A percentile compares a stretch with the other conserved stretches of the same genome.
phyloP scores from a whole-genome alignment of 257 asterid genomes.

The Nicotiana tabacum region DNA sequence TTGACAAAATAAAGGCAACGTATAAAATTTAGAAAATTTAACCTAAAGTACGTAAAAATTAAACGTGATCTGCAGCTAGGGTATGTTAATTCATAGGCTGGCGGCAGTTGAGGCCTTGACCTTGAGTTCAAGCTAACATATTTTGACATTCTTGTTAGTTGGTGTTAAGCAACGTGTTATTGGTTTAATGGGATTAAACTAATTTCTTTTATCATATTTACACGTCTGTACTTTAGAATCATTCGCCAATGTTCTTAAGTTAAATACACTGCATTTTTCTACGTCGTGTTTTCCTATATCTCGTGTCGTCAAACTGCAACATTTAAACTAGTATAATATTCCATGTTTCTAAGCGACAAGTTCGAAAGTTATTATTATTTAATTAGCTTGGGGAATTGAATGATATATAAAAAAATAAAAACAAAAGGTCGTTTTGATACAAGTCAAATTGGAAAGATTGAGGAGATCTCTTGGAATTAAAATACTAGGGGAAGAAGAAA shows the following conservation, averaged over 20 bases:
- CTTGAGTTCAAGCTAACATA: not conserved
- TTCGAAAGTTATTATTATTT: not conserved
- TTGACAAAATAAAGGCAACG: not conserved
- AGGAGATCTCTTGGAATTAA: constrained; percentile 4
- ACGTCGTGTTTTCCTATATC: not conserved
- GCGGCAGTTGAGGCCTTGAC: not conserved
- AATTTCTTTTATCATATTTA: not conserved
- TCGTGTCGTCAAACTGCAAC: not conserved
- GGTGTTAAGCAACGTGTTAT: not conserved
- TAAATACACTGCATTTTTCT: not conserved
- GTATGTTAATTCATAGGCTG: not conserved
- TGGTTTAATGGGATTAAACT: not conserved
- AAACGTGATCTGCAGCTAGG: not conserved
- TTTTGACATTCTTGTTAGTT: not conserved
- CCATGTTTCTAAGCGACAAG: not conserved
- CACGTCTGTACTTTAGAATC: not conserved
- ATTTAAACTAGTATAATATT: not conserved
- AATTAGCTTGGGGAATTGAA: not conserved
- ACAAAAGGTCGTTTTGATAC: not conserved
- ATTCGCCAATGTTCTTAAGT: not conserved
- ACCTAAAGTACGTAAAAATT: too few relatives aligned
- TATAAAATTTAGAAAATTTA: not conserved
- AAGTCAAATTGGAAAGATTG: not conserved
- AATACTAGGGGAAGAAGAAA: not conserved
- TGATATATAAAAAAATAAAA: not conserved